Evolutionary conservation across 2,329 filamentous ascomycete species (phyloP).

Genomic region (Neurospora sp.): DNA sequence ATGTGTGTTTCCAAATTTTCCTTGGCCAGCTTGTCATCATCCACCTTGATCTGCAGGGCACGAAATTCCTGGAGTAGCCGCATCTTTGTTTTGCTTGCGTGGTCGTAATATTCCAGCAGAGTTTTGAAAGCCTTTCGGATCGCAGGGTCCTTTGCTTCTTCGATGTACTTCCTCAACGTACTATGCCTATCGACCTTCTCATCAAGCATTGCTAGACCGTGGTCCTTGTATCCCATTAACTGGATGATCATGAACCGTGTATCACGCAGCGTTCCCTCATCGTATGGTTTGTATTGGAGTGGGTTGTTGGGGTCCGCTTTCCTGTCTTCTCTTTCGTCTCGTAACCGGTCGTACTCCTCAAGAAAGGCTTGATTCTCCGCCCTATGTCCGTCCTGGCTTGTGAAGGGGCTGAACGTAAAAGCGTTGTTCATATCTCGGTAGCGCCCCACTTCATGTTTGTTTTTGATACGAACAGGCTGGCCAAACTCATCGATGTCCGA

Average conservation of each 20-base stretch:
- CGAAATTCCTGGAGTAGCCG: not conserved
- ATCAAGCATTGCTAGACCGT: not conserved
- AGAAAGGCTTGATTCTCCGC: not conserved
- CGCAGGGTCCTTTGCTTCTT: not conserved
- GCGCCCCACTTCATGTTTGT: not conserved
- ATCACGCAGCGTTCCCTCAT: not conserved
- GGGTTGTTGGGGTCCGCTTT: not conserved
- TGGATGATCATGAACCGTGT: not conserved
- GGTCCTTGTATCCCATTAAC: not conserved
- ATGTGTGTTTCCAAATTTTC: not conserved
- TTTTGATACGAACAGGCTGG: not conserved
- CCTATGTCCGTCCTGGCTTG: not conserved
- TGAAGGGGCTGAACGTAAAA: not conserved
- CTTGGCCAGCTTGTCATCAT: not conserved
- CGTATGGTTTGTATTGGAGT: not conserved
- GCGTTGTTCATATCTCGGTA: not conserved
- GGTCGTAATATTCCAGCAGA: not conserved
- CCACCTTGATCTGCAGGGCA: not conserved
- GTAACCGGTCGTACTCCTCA: not conserved
- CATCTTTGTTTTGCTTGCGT: not conserved
- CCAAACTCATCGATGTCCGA: not conserved
- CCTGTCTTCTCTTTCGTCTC: not conserved
- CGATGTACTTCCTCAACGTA: not conserved
- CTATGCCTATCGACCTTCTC: not conserved
- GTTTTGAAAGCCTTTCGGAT: not conserved